phyloP scores from a whole-genome alignment of 2,329 filamentous ascomycete genomes.

The Clarireedia hainanense region DNA sequence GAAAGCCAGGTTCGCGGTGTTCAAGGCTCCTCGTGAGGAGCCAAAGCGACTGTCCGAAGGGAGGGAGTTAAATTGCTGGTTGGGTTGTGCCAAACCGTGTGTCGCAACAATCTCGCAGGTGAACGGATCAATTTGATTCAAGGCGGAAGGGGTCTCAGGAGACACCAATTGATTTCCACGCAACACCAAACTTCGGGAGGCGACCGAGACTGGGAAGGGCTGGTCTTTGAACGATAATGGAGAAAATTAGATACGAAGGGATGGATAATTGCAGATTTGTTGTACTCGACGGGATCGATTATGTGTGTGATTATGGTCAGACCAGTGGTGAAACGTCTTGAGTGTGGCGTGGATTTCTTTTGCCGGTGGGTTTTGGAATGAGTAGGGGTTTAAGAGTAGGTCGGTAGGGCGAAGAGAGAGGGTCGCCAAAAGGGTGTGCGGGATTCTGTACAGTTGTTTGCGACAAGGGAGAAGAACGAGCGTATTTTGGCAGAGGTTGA shows the following conservation, averaged over 20 bases:
- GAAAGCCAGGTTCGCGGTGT: slow-evolving; percentile 39
- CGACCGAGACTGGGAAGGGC: background rate
- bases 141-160: background rate
- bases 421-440: background rate
- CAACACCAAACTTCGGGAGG: no score
- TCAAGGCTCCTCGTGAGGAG: slow-evolving; percentile 24
- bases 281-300: background rate
- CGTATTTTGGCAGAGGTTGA: background rate
- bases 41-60: slow-evolving; percentile 8
- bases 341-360: slow-evolving; percentile 8
- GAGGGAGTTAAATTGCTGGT: background rate
- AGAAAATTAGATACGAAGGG: no score
- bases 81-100: background rate
- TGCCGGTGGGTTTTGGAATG: slow-evolving; percentile 1
- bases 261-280: background rate
- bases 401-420: background rate
- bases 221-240: background rate
- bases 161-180: background rate
- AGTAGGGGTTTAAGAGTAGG: slow-evolving; percentile 1
- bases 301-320: background rate
- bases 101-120: background rate
- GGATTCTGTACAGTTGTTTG: background rate
- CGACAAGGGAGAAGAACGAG: background rate
- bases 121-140: background rate
- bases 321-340: slow-evolving; percentile 7